A percentile compares a stretch with the other conserved stretches of the same genome.
Evolutionary conservation across 1,284 basidiomycete genomes (phyloP).

Genomic region (Clitocybe nebularis): DNA sequence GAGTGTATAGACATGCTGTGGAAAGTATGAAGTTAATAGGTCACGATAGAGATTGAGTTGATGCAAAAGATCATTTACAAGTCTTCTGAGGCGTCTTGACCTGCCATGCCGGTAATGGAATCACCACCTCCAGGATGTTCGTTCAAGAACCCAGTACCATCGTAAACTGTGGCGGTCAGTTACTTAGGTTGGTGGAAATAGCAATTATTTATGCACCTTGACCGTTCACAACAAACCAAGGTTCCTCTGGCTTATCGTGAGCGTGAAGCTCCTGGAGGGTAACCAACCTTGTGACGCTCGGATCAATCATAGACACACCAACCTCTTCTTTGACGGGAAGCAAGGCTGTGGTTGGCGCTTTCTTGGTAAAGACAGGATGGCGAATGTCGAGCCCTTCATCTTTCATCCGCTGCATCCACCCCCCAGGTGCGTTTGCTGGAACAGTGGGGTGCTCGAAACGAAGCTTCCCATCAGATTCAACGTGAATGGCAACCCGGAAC

Average conservation of each 20-base stretch:
- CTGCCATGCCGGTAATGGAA: constrained; percentile 56
- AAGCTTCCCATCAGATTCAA: constrained; percentile 31
- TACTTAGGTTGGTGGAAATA: too few relatives aligned
- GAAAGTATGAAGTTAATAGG: not conserved
- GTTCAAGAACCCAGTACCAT: constrained; percentile 51
- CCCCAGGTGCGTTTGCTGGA: constrained; percentile 46
- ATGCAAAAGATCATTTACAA: constrained; percentile 34
- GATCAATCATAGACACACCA: constrained; percentile 35
- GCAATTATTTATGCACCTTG: constrained; percentile 40
- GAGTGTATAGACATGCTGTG: not conserved
- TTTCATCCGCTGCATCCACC: constrained; percentile 65
- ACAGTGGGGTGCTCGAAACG: constrained; percentile 63
- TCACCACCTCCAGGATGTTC: constrained; percentile 65
- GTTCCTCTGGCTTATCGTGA: constrained; percentile 31
- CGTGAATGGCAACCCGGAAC: constrained; percentile 56
- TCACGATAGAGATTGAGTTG: too few relatives aligned
- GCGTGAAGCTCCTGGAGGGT: constrained; percentile 44
- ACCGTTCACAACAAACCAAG: constrained; percentile 62
- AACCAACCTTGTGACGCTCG: constrained; percentile 39
- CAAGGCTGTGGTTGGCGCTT: not conserved
- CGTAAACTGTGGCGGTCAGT: constrained; percentile 35
- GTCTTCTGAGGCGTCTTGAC: constrained; percentile 63
- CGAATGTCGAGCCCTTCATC: constrained; percentile 41
- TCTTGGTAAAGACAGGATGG: constrained; percentile 34
- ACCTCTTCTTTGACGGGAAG: constrained; percentile 7